Evolutionary conservation across 352 stramenopile species (phyloP).

Genomic region (Elongisporangium anandrum): DNA sequence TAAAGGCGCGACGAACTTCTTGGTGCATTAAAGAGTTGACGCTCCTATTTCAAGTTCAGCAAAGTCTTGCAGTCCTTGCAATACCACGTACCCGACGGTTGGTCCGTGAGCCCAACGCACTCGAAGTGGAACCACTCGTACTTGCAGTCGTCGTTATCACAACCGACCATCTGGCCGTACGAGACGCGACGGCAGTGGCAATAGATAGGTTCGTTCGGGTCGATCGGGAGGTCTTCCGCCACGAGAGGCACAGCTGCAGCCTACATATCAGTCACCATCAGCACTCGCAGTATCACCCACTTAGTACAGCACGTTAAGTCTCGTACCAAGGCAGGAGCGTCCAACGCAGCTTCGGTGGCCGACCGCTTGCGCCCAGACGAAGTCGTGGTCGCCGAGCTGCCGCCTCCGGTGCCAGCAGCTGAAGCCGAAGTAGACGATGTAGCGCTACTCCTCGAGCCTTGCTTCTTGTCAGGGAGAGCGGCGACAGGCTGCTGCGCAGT

Average conservation of each 20-base stretch:
- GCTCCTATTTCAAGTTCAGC: constrained; percentile 57
- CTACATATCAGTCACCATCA: constrained; percentile 7
- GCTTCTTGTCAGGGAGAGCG: background rate
- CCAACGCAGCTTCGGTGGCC: constrained; percentile 22
- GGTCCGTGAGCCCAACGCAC: constrained; percentile 83
- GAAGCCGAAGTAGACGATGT: constrained; percentile 13
- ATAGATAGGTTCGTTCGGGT: constrained; percentile 87
- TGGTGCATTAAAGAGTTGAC: background rate
- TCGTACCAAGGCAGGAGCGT: constrained; percentile 23
- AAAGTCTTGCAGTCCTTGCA: constrained; percentile 73
- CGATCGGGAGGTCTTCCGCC: constrained; percentile 75
- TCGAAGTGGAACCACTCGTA: constrained; percentile 92
- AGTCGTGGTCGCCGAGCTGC: constrained; percentile 7
- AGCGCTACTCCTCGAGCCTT: constrained; percentile 13
- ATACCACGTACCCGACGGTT: constrained; percentile 81
- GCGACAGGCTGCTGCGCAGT: constrained; percentile 2
- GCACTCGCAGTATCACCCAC: background rate
- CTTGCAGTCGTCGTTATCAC: constrained; percentile 91
- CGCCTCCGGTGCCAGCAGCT: background rate
- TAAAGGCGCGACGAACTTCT: too few relatives aligned
- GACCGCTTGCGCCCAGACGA: constrained; percentile 43
- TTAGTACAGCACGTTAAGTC: background rate
- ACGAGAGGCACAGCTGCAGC: constrained; percentile 29
- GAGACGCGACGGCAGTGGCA: constrained; percentile 84
- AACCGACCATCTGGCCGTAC: constrained; percentile 91